Percentiles rank a stretch among this genome's conserved stretches.
These are phyloP conservation scores for Xylariaceae sp. DNA, from an alignment of 2,329 filamentous ascomycete species.

Conservation along the genomic window DNA sequence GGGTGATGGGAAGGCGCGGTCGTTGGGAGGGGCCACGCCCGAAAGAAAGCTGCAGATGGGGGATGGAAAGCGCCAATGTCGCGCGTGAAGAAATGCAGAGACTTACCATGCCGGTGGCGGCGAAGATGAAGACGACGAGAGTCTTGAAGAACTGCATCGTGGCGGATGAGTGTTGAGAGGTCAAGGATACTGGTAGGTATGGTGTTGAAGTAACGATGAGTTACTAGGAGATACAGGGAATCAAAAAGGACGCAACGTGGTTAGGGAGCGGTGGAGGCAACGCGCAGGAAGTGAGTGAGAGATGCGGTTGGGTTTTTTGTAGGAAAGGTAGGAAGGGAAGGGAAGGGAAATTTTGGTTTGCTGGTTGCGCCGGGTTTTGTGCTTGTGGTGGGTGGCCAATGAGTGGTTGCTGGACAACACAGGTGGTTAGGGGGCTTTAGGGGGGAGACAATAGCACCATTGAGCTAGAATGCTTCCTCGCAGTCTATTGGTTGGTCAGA, in stretches of 20 bases:
- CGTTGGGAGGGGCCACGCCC: neutral
- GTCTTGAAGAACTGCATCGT: constrained; percentile 29
- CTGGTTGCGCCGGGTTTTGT: constrained; percentile 6
- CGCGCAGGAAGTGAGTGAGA: neutral
- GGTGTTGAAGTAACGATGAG: neutral
- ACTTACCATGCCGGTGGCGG: constrained; percentile 27
- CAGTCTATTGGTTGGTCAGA: too few relatives aligned
- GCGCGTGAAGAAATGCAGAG: neutral
- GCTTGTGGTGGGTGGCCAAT: constrained; percentile 2
- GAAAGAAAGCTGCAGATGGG: neutral
- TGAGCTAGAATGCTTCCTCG: too few relatives aligned
- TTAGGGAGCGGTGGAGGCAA: neutral
- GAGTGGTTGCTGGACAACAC: constrained; percentile 5
- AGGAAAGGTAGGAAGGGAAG: constrained; percentile 1
- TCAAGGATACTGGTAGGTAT: neutral
- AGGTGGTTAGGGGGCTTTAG: too few relatives aligned
- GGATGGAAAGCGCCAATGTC: neutral
- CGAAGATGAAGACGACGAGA: constrained; percentile 21
- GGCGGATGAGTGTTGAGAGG: constrained; percentile 13
- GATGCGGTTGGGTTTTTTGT: neutral
- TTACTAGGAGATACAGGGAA: neutral
- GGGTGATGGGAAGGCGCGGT: neutral
- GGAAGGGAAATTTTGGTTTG: constrained; percentile 4
- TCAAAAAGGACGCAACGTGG: neutral
- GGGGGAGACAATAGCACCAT: too few relatives aligned